Base-by-base conservation (phyloP, 148 eudicot genomes). In the Chenopodium quinoa region DNA sequence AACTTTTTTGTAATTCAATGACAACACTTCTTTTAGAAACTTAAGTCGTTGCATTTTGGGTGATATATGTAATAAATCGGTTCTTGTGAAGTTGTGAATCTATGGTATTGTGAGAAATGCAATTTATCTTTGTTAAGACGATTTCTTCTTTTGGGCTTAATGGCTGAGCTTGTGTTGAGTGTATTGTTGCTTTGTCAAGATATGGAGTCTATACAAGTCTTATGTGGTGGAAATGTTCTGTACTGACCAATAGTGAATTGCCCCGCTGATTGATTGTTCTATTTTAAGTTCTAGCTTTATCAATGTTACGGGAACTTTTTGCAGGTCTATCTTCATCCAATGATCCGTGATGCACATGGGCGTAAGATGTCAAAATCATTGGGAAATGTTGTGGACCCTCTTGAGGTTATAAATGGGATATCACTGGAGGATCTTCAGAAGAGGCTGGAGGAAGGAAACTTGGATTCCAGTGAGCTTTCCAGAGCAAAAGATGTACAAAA, bases 291-390 rank as follows among this genome's bases (percentile, higher is more conserved):
- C 4, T 70, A 31, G 27, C 75, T 10, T 20, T 10, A 19, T 54
- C 9, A 10, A 22, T 20, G 6, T 62, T 7, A 9, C 46, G 58
- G 75, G 48, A 20, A 64, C 37, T 77, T 60, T 31, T 31, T 77
- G 20, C 88, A 95, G 99, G 97, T 95, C 67, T 93, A 95, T 88
- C 85, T 95, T 86, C 99, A 95, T 84, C 99, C 99, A 32, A 93
- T 95, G 99, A 88, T 95, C 72, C 94, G 97, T 68, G 99, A 95
- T 88, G 99, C 97, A 67, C 97, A 92, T 83, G 99, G 97, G 22
- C 92, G 95, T 40, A 95, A 95, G 80, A 95, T 93, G 99, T 95
- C 99, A 77, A 95, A 95, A 87, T 95, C 99, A 47, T 82, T 93
- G 73, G 99, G 99, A 50, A 95, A 95, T 88, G 99, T 95, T 54